A percentile compares a stretch with the other conserved stretches of the same genome.
phyloP scores from a whole-genome alignment of 768 basidiomycete species.

The Neoboletus magnificus region DNA sequence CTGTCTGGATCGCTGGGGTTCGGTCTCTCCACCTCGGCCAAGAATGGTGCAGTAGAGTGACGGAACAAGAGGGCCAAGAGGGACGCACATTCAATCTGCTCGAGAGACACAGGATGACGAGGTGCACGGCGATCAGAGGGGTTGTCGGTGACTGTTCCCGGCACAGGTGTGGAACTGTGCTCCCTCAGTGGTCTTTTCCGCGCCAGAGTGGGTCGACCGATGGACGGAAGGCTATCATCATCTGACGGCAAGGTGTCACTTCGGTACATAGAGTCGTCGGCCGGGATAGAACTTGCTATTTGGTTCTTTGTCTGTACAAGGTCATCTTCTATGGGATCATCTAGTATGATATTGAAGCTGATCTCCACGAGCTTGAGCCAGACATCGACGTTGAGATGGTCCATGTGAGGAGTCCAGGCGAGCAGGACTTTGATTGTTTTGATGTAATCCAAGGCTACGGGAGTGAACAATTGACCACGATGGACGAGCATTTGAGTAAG shows the following conservation, averaged over 20 bases:
- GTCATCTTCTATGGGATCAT: constrained; percentile 44
- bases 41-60: constrained; percentile 57
- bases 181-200: constrained; percentile 28
- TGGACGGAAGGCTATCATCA: constrained; percentile 33
- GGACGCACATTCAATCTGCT: constrained; percentile 70
- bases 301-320: constrained; percentile 25
- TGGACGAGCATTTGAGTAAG: constrained; percentile 57
- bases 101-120: constrained; percentile 40
- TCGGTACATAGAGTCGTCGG: constrained; percentile 32
- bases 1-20: constrained; percentile 25
- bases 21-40: constrained; percentile 35
- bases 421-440: constrained; percentile 71
- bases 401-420: constrained; percentile 70
- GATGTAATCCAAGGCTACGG: constrained; percentile 75
- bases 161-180: constrained; percentile 21
- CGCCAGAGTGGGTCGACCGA: constrained; percentile 7
- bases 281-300: constrained; percentile 12
- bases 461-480: constrained; percentile 50
- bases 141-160: constrained; percentile 15
- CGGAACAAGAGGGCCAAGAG: constrained; percentile 59
- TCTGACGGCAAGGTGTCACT: constrained; percentile 31
- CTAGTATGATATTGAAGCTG: constrained; percentile 75
- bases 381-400: constrained; percentile 56
- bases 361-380: constrained; percentile 73
- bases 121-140: constrained; percentile 20